Evolutionary conservation across 2,329 filamentous ascomycete species (phyloP).

Genomic region (Metarhizium rileyi): DNA sequence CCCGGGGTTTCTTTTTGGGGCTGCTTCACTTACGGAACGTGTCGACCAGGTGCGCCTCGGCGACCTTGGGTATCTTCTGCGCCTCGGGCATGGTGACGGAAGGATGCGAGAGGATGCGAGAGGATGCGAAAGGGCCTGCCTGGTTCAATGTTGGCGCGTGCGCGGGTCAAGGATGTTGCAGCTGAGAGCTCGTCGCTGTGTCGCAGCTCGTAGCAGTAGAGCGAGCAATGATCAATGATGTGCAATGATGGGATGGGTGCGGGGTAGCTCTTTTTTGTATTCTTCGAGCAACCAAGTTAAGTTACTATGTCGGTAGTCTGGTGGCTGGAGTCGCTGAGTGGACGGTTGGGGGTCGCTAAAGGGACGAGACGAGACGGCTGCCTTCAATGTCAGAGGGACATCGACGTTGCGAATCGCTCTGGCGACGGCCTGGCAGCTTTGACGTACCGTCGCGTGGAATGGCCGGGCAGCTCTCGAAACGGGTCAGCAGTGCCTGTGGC

Average conservation of each 20-base stretch:
- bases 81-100: conserved; percentile 33
- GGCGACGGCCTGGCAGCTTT: no score
- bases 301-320: not conserved
- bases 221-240: no score
- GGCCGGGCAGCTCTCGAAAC: no score
- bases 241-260: no score
- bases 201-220: no score
- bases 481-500: no score
- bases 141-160: not conserved
- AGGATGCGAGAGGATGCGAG: not conserved
- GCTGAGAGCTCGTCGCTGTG: not conserved
- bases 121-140: not conserved
- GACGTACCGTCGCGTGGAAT: no score
- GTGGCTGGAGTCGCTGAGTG: not conserved
- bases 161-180: not conserved
- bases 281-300: not conserved
- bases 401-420: no score
- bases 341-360: not conserved
- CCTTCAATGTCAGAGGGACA: no score
- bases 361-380: no score
- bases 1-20: not conserved
- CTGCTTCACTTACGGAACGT: conserved; percentile 50
- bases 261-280: conserved; percentile 7
- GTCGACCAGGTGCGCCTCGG: conserved; percentile 67
- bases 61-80: conserved; percentile 44